These are phyloP conservation scores for Immersiella caudata DNA, from an alignment of 495 filamentous ascomycete species.

Conservation along the genomic window DNA sequence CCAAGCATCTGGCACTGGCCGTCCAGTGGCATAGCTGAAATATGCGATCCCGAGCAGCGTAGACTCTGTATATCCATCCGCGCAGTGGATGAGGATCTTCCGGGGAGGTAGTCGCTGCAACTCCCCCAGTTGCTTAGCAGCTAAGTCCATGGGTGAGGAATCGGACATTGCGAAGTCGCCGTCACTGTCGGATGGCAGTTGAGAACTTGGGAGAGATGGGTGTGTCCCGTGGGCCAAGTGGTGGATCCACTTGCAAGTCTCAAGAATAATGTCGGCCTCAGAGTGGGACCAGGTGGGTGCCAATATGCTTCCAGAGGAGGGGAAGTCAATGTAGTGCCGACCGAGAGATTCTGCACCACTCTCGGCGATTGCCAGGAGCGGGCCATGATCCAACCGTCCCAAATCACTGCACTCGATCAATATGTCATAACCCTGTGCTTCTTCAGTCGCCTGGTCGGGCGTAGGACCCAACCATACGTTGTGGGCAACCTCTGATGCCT, in stretches of 20 bases:
- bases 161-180: conserved; percentile 37
- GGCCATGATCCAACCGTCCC: conserved; percentile 64
- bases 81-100: conserved; percentile 86
- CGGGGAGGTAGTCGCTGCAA: conserved; percentile 44
- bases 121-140: conserved; percentile 29
- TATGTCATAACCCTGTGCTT: conserved; percentile 62
- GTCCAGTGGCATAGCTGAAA: conserved; percentile 83
- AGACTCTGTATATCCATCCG: conserved; percentile 94
- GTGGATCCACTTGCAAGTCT: conserved; percentile 88
- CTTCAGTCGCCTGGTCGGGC: conserved; percentile 62
- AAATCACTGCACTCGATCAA: conserved; percentile 86
- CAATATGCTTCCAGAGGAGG: conserved; percentile 87
- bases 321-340: conserved; percentile 74
- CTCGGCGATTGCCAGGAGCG: conserved; percentile 51
- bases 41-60: conserved; percentile 86
- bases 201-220: conserved; percentile 42
- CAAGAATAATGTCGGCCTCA: conserved; percentile 80
- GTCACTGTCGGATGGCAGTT: conserved; percentile 52
- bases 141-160: conserved; percentile 8
- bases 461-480: conserved; percentile 93
- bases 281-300: conserved; percentile 76
- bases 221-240: conserved; percentile 66
- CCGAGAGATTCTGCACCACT: conserved; percentile 33
- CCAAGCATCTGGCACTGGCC: conserved; percentile 83
- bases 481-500: conserved; percentile 78